Percentiles rank a stretch among this genome's conserved stretches.
phyloP scores from a whole-genome alignment of 148 eudicot species.

The Rhododendron vialii region DNA sequence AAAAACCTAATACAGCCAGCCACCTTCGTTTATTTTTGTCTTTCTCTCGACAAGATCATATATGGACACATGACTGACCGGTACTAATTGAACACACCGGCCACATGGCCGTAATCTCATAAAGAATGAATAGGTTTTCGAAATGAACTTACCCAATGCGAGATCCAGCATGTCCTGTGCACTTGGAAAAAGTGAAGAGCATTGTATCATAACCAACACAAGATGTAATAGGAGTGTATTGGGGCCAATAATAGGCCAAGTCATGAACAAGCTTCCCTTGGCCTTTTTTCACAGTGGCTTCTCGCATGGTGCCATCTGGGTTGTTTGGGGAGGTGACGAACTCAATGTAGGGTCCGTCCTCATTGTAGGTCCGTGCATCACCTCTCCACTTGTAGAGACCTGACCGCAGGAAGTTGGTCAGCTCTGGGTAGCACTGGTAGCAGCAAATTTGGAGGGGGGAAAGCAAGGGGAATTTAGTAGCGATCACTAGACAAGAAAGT shows the following conservation, averaged over 20 bases:
- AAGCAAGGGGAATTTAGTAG: background rate
- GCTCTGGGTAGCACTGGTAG: constrained; percentile 49
- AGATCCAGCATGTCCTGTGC: constrained; percentile 86
- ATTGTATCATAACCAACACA: constrained; percentile 46
- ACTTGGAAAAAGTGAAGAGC: constrained; percentile 78
- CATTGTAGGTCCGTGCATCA: constrained; percentile 36
- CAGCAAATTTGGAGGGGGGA: background rate
- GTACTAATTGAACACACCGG: too few relatives aligned
- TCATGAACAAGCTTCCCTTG: constrained; percentile 60
- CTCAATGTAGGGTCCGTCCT: constrained; percentile 55
- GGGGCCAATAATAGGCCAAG: constrained; percentile 90
- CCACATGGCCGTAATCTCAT: too few relatives aligned
- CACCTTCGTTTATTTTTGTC: too few relatives aligned
- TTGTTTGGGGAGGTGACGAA: constrained; percentile 72
- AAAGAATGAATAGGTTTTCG: background rate
- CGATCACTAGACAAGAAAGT: background rate
- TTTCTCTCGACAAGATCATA: too few relatives aligned
- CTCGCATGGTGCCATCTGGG: constrained; percentile 50
- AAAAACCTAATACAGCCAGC: too few relatives aligned
- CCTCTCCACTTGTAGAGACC: constrained; percentile 54
- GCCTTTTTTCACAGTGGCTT: constrained; percentile 37
- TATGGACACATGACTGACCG: too few relatives aligned
- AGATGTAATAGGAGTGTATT: constrained; percentile 65
- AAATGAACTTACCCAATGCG: constrained; percentile 56
- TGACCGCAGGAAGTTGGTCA: constrained; percentile 37